A percentile compares a stretch with the other conserved stretches of the same genome.
Evolutionary conservation across 441 rosid genomes (phyloP).

Genomic region (Pelargonium cotyledonis): DNA sequence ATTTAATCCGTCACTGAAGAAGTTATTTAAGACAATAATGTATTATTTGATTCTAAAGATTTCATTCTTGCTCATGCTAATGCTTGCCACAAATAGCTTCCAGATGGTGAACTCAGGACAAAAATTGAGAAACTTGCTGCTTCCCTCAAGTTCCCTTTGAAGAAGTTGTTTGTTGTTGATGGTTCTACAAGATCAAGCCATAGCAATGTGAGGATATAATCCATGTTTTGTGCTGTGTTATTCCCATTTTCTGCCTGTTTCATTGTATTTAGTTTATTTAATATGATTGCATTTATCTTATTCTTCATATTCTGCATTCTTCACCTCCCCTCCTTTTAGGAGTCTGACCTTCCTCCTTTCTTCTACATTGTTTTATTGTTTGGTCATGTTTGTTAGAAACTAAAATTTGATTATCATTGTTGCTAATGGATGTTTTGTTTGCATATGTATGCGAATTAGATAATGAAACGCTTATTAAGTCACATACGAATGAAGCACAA

Average conservation of each 20-base stretch:
- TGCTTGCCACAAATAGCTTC: slow-evolving; percentile 47
- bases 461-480: too few species aligned
- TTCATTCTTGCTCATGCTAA: slow-evolving; percentile 14
- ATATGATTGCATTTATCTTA: neutral
- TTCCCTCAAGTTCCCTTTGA: slow-evolving; percentile 78
- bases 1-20: slow-evolving; percentile 17
- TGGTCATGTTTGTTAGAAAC: neutral
- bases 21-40: slow-evolving; percentile 2
- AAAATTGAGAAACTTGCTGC: slow-evolving; percentile 90
- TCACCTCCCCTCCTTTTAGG: neutral
- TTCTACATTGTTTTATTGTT: neutral
- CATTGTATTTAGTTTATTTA: neutral
- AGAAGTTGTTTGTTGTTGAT: slow-evolving; percentile 91
- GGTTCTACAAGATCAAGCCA: slow-evolving; percentile 99
- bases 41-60: slow-evolving; percentile 14
- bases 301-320: neutral
- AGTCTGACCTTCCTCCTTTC: too few species aligned
- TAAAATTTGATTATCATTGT: neutral
- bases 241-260: neutral
- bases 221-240: slow-evolving; percentile 3
- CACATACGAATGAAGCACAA: too few species aligned
- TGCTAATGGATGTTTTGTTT: too few species aligned
- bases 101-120: slow-evolving; percentile 73
- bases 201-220: slow-evolving; percentile 73
- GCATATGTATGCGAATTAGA: too few species aligned